Evolutionary conservation across 2,329 filamentous ascomycete genomes (phyloP).

Genomic region (Graphilbum fragrans): DNA sequence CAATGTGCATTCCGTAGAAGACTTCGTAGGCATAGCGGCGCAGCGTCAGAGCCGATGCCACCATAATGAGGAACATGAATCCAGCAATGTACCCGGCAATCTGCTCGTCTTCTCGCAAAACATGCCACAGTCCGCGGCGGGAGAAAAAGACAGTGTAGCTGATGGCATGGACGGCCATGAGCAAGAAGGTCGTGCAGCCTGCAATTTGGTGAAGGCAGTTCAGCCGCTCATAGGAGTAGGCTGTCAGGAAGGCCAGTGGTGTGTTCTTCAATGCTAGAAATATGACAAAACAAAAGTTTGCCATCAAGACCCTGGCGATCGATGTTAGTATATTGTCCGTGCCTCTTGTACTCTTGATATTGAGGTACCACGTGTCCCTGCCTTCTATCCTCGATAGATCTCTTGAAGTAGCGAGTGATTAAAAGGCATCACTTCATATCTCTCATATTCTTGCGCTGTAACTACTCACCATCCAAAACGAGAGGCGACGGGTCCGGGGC

Average conservation of each 20-base stretch:
- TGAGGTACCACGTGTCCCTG: neutral
- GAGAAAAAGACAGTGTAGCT: constrained; percentile 30
- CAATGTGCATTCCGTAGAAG: constrained; percentile 41
- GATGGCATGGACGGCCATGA: constrained; percentile 31
- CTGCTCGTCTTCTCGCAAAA: constrained; percentile 24
- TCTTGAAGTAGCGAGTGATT: neutral
- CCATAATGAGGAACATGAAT: constrained; percentile 30
- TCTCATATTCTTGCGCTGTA: too few relatives aligned
- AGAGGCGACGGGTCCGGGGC: constrained; percentile 11
- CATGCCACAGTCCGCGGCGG: constrained; percentile 12
- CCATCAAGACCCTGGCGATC: constrained; percentile 17
- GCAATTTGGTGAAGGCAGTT: constrained; percentile 43
- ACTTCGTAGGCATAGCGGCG: constrained; percentile 38
- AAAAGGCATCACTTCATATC: too few relatives aligned
- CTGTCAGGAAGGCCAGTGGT: constrained; percentile 37
- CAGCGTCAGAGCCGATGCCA: constrained; percentile 29
- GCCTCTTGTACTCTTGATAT: neutral
- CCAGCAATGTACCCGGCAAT: constrained; percentile 37
- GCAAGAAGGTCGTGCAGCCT: constrained; percentile 34
- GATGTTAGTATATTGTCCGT: constrained; percentile 6
- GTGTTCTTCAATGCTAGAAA: constrained; percentile 48
- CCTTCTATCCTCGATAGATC: too few relatives aligned
- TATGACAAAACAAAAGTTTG: constrained; percentile 38
- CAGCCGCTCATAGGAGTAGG: constrained; percentile 45
- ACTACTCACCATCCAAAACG: constrained; percentile 22